phyloP scores from a whole-genome alignment of 2,329 filamentous ascomycete species.

The Penicillium sp. region DNA sequence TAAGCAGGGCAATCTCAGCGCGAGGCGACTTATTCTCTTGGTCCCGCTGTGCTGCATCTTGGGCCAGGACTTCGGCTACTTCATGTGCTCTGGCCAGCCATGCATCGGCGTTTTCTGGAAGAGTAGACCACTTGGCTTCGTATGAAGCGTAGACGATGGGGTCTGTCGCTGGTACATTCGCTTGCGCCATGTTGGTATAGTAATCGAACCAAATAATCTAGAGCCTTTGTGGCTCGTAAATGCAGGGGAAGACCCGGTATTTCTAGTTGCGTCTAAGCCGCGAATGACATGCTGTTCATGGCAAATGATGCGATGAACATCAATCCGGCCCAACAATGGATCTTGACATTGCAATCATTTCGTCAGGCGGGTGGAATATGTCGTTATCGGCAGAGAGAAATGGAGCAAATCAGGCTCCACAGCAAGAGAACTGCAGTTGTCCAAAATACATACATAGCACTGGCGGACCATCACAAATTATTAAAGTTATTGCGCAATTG shows the following conservation, averaged over 20 bases:
- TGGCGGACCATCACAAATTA: neutral
- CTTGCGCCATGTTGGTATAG: slow-evolving; percentile 14
- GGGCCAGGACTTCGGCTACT: slow-evolving; percentile 50
- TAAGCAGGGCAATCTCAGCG: slow-evolving; percentile 53
- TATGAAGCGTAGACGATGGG: slow-evolving; percentile 43
- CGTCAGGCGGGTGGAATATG: slow-evolving; percentile 17
- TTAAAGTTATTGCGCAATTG: slow-evolving; percentile 1
- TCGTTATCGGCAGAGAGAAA: slow-evolving; percentile 11
- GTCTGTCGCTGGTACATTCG: slow-evolving; percentile 31
- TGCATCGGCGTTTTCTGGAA: slow-evolving; percentile 40
- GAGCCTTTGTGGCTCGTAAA: neutral
- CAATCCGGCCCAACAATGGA: neutral
- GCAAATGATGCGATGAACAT: slow-evolving; percentile 16
- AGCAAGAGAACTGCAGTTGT: neutral
- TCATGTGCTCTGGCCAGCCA: slow-evolving; percentile 52
- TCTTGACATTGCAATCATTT: slow-evolving; percentile 6
- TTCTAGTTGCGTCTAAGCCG: slow-evolving; percentile 6
- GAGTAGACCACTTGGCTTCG: slow-evolving; percentile 36
- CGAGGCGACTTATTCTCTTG: slow-evolving; percentile 53
- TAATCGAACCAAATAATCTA: neutral
- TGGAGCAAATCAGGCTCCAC: neutral
- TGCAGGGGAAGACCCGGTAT: neutral
- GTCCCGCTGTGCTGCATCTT: slow-evolving; percentile 50
- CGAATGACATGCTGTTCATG: slow-evolving; percentile 14
- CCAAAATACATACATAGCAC: neutral